Evolutionary conservation across 2,329 filamentous ascomycete genomes (phyloP), one percentile per base, ranked within the genome.

Genomic region (Aspergillus fumigatiaffinis): DNA sequence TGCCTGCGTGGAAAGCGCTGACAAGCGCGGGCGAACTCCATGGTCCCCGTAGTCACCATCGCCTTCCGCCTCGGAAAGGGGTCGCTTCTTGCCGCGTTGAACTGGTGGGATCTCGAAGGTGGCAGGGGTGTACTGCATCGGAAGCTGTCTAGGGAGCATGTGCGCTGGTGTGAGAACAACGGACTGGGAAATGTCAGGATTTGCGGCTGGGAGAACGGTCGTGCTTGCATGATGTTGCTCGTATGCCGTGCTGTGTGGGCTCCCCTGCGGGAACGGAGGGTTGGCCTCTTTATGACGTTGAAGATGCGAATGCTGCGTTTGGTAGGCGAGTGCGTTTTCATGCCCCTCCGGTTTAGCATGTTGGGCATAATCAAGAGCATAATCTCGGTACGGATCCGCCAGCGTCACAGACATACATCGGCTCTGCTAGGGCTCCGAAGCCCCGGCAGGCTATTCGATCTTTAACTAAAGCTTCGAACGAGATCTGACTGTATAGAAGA

Each of bases 361-460:
- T 74, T 85, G 80, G 78, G 86, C 82, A 79, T 89, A 90, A 75
- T 88, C 85, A 82, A 89, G 86, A 84, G 87, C 84, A 82, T 88
- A 88, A 80, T 87, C 84, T 82, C 86, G 84, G 81, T 90, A 90
- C 77, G 87, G 85, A 82, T 84, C 82, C 82, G 85, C 86, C 84
- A 89, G 84, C 80, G 84, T 88, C 83, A 79, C 84, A 81, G 80
- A 83, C 77, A 84, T 83, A 77, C 85, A 88, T 88, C 69, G 85
- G 84, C 85, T 82, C 85, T 85, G 85, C 87, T 86, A 89, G 87
- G 89, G 86, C 86, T 82, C 60, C 57, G 58, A 83, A 85, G 86
- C 87, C 84, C 86, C 86, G 84, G 85, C 86, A 86, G 86, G 70
- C 68, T 68, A 62, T 63, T 65, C 59, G 51, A 57, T 53, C 56